Percentiles rank a stretch among this genome's conserved stretches.
These are phyloP conservation scores for Yamadazyma atmosphaerica DNA, from an alignment of 1,139 yeast genomes.

Conservation along the genomic window DNA sequence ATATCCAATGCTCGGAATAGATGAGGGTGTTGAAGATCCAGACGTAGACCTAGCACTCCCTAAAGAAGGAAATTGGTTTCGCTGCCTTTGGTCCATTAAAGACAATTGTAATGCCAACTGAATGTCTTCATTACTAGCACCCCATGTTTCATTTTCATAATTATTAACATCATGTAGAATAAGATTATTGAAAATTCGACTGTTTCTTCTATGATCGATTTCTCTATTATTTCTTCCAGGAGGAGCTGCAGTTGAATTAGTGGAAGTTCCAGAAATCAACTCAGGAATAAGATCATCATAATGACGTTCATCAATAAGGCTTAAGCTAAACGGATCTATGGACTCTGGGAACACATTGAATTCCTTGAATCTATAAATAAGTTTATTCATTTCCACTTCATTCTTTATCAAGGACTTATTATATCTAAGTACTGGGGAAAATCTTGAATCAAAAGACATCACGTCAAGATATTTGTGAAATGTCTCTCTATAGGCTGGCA, in stretches of 20 bases:
- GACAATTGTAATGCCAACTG: conserved; percentile 7
- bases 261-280: conserved; percentile 18
- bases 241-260: background rate
- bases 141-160: conserved; percentile 4
- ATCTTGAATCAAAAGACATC: conserved; percentile 44
- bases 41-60: no score
- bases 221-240: background rate
- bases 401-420: conserved; percentile 32
- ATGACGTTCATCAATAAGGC: conserved; percentile 38
- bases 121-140: conserved; percentile 5
- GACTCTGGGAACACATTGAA: conserved; percentile 33
- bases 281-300: conserved; percentile 36
- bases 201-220: conserved; percentile 3
- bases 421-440: conserved; percentile 38
- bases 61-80: no score
- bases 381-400: conserved; percentile 24
- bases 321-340: conserved; percentile 38
- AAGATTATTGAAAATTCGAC: conserved; percentile 6
- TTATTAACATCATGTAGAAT: conserved; percentile 10
- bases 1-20: background rate
- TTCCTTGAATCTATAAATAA: conserved; percentile 28
- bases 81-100: background rate
- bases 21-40: background rate
- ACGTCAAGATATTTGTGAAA: conserved; percentile 39
- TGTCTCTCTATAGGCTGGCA: conserved; percentile 41